Conservation (phyloP, 2,329 filamentous ascomycete genomes). For the Fusarium nygamai region DNA sequence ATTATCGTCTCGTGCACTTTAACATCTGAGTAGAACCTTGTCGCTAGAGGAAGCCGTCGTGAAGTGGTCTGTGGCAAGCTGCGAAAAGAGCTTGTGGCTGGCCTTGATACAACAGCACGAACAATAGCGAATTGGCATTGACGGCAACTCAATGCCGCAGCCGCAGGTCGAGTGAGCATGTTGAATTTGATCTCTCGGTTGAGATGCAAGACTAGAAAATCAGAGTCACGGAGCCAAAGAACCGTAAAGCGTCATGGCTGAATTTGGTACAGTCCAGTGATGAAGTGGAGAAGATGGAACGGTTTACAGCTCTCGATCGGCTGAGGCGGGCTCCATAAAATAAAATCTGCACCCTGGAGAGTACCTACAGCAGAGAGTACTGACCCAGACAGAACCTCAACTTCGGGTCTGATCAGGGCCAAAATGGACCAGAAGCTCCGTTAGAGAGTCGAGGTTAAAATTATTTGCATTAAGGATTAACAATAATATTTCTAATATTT, state of each 20-base stretch:
- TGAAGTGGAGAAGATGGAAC: conserved; percentile 26
- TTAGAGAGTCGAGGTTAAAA: accelerated
- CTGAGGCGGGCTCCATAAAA: background rate
- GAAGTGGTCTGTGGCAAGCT: conserved; percentile 35
- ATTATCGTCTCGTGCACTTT: conserved; percentile 9
- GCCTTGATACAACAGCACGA: conserved; percentile 42
- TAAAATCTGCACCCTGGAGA: background rate
- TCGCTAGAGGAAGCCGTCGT: conserved; percentile 30
- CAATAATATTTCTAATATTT: background rate
- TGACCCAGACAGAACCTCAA: background rate
- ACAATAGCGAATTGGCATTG: conserved; percentile 46
- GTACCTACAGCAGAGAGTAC: background rate
- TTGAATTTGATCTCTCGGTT: background rate
- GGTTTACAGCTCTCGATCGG: background rate
- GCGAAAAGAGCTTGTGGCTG: conserved; percentile 35
- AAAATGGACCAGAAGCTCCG: background rate
- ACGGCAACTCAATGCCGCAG: conserved; percentile 45
- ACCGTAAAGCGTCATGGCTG: conserved; percentile 12
- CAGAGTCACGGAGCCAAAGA: background rate
- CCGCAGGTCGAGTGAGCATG: conserved; percentile 47
- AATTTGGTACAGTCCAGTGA: conserved; percentile 2
- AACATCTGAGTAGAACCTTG: conserved; percentile 39
- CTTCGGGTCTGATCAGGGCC: background rate
- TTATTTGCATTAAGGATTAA: accelerated
- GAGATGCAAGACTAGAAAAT: background rate